Evolutionary conservation across 2,329 filamentous ascomycete genomes (phyloP), one percentile per base, ranked within the genome.

Genomic region (Aspergillus sergii): DNA sequence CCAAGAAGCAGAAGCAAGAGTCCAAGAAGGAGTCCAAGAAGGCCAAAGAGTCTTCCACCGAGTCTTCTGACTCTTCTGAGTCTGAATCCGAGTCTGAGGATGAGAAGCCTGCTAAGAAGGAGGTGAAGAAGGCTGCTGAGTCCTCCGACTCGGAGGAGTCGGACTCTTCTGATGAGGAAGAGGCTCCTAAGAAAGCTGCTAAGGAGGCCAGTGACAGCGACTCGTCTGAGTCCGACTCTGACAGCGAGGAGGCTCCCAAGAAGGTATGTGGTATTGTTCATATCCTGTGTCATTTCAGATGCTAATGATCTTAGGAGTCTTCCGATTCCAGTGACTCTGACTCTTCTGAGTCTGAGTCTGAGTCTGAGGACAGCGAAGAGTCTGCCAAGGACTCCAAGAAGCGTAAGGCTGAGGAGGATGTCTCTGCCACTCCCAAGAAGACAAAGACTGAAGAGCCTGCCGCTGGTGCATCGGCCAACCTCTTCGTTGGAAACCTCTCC

Each of bases 401-500:
- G 76, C 82, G 82, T 72, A 84, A 83, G 77, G 81, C 82, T 28
- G 78, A 83, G 62, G 75, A 78, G 11, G 81, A 82, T 54, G 71
- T 76, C 55, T 73, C 75, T 14, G 66, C 81, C 45, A 71, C 72
- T 36, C 71, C 80, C 58, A 84, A 85, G 77, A 92, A 93, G 85
- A 80, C 86, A 73, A 93, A 92, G 88, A 77, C 77, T 39, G 78
- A 79, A 59, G 73, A 72, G 34, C 65, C 67, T 30, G 69, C 72
- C 51, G 66, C 71, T 59, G 74, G 73, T 66, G 75, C 72, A 30
- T 75, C 75, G 36, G 67, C 75, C 69, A 96, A 93, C 73, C 88
- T 97, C 59, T 97, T 96, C 79, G 88, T 93, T 69, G 94, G 94
- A 71, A 94, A 93, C 84, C 85, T 97, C 68, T 93, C 91, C 80